A percentile compares a stretch with the other conserved stretches of the same genome.
These are phyloP conservation scores for Chlorella sp. DNA, from an alignment of 139 green algal species.

Conservation along the genomic window DNA sequence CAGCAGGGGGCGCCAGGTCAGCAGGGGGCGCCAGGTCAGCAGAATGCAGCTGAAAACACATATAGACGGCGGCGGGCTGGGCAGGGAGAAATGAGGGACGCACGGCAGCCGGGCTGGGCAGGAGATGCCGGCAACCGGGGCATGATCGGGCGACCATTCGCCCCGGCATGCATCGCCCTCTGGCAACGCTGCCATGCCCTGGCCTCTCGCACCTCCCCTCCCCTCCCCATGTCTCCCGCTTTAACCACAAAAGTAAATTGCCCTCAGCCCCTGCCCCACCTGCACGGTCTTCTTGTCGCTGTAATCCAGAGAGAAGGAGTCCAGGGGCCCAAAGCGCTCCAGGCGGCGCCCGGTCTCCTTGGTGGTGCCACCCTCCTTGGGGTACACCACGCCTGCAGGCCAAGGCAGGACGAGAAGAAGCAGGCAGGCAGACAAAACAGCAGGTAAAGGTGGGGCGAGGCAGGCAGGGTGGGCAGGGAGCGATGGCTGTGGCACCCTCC, in stretches of 20 bases:
- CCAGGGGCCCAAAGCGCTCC: constrained; percentile 36
- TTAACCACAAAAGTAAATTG: too few species aligned
- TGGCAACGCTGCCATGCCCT: too few species aligned
- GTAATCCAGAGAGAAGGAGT: constrained; percentile 36
- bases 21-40: background rate
- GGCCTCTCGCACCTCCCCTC: too few species aligned
- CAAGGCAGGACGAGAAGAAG: background rate
- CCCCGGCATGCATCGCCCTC: too few species aligned
- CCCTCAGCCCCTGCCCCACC: background rate
- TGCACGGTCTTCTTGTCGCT: constrained; percentile 29
- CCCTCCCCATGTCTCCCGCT: too few species aligned
- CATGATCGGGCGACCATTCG: too few species aligned
- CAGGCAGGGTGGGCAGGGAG: background rate
- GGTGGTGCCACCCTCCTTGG: constrained; percentile 27
- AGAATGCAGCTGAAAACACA: background rate
- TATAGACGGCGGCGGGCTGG: too few species aligned
- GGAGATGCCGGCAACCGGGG: too few species aligned
- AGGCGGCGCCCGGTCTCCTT: constrained; percentile 38
- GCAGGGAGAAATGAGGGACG: background rate
- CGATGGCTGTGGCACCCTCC: background rate
- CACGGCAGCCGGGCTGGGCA: too few species aligned
- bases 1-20: background rate
- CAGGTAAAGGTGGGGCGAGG: background rate
- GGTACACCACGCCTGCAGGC: constrained; percentile 48
- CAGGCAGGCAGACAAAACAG: background rate